phyloP scores from a whole-genome alignment of 768 basidiomycete species.

The Suillus decipiens region DNA sequence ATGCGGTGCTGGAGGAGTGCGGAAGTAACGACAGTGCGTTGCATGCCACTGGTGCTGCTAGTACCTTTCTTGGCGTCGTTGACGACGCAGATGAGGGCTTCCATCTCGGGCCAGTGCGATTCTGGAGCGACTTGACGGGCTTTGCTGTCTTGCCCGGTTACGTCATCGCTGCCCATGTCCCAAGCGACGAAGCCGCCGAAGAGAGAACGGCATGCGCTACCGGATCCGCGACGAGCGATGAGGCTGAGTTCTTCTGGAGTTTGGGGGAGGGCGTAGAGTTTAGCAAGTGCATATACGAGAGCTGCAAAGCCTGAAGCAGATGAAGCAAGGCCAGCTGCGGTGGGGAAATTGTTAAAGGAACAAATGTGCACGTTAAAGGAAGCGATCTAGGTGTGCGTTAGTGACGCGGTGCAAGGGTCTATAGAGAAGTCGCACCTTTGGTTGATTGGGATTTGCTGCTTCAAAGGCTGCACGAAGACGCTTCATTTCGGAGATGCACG shows the following conservation, averaged over 20 bases:
- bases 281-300: slow-evolving; percentile 84
- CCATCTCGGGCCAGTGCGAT: slow-evolving; percentile 91
- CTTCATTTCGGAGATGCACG: slow-evolving; percentile 89
- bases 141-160: slow-evolving; percentile 81
- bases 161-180: slow-evolving; percentile 64
- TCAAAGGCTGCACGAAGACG: slow-evolving; percentile 74
- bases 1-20: slow-evolving; percentile 87
- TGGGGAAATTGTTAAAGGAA: slow-evolving; percentile 99
- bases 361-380: slow-evolving; percentile 79
- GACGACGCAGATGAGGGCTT: slow-evolving; percentile 97
- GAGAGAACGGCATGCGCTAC: slow-evolving; percentile 96
- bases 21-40: slow-evolving; percentile 93
- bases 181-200: slow-evolving; percentile 98
- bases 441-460: slow-evolving; percentile 59
- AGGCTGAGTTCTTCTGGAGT: slow-evolving; percentile 82
- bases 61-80: slow-evolving; percentile 97
- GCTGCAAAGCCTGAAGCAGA: slow-evolving; percentile 98
- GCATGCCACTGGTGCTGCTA: slow-evolving; percentile 94
- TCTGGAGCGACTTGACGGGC: slow-evolving; percentile 86
- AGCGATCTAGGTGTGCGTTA: slow-evolving; percentile 52
- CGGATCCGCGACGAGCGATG: slow-evolving; percentile 96
- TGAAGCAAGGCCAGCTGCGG: slow-evolving; percentile 96
- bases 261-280: slow-evolving; percentile 80
- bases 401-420: slow-evolving; percentile 11
- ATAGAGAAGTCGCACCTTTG: slow-evolving; percentile 52